Conservation (phyloP, 768 basidiomycete genomes). For the Macrolepiota dolichaula region DNA sequence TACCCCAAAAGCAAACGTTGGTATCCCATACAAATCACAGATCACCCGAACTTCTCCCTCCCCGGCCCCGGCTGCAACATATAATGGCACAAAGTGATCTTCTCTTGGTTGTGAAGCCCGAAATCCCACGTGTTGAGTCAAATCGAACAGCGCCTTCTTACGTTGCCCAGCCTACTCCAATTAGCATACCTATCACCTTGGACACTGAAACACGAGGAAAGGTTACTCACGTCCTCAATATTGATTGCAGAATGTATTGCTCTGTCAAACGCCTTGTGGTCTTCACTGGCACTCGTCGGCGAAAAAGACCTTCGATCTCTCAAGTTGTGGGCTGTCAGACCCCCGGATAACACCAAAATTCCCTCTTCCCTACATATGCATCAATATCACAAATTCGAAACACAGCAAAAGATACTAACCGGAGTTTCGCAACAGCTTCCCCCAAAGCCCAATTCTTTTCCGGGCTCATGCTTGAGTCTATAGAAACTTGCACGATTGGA, state of each 20-base stretch:
- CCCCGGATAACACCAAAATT: conserved; percentile 68
- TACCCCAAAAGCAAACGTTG: conserved; percentile 66
- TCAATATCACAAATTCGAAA: conserved; percentile 9
- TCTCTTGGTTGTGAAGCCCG: conserved; percentile 68
- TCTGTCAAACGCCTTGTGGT: conserved; percentile 54
- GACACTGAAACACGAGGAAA: conserved; percentile 2
- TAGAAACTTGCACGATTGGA: conserved; percentile 70
- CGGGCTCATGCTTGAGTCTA: conserved; percentile 58
- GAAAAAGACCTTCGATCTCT: conserved; percentile 48
- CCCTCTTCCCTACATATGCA: conserved; percentile 50
- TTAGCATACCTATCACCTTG: conserved; percentile 11
- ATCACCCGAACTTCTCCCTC: conserved; percentile 48
- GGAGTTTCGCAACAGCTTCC: conserved; percentile 52
- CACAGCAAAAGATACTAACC: conserved; percentile 32
- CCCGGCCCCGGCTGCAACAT: conserved; percentile 73
- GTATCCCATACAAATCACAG: conserved; percentile 51
- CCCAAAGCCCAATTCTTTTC: conserved; percentile 65
- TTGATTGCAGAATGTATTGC: conserved; percentile 57
- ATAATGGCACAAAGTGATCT: conserved; percentile 81
- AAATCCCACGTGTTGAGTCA: conserved; percentile 61
- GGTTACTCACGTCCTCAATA: conserved; percentile 42
- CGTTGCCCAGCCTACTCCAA: conserved; percentile 42
- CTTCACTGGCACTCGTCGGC: conserved; percentile 42
- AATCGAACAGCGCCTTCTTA: conserved; percentile 49
- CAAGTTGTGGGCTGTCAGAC: conserved; percentile 67